Percentiles rank a stretch among this genome's conserved stretches.
Conservation (phyloP, 2,329 filamentous ascomycete genomes). For the Neofusicoccum sp. region DNA sequence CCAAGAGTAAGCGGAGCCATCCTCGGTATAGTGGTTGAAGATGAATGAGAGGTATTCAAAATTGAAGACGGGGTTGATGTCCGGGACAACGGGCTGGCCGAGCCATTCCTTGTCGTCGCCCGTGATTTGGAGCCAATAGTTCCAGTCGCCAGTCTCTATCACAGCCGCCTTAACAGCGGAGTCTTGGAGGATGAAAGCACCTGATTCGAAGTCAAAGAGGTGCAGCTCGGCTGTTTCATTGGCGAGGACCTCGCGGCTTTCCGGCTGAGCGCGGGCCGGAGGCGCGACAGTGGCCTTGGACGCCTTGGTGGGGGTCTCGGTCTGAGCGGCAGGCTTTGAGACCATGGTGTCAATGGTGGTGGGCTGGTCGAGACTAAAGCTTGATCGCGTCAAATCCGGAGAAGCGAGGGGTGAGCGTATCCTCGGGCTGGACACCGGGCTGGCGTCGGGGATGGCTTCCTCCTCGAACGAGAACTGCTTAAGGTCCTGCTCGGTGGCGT, state of each 20-base stretch:
- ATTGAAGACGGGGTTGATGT: slow-evolving; percentile 98
- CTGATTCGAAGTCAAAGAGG: slow-evolving; percentile 85
- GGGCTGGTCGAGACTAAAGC: slow-evolving; percentile 16
- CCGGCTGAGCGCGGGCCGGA: slow-evolving; percentile 61
- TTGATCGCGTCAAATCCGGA: slow-evolving; percentile 23
- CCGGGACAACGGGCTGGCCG: slow-evolving; percentile 78
- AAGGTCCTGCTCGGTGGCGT: slow-evolving; percentile 78
- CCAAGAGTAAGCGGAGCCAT: slow-evolving; percentile 94
- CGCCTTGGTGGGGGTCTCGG: slow-evolving; percentile 45
- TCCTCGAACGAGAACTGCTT: slow-evolving; percentile 77
- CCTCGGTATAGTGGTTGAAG: slow-evolving; percentile 91
- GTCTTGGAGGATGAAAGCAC: slow-evolving; percentile 81
- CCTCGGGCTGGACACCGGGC: slow-evolving; percentile 53
- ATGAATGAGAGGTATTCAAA: slow-evolving; percentile 99
- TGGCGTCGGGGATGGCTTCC: slow-evolving; percentile 59
- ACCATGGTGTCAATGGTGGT: slow-evolving; percentile 16
- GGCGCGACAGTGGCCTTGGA: slow-evolving; percentile 58
- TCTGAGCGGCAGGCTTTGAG: slow-evolving; percentile 26
- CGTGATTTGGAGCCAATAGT: slow-evolving; percentile 90
- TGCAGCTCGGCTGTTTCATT: slow-evolving; percentile 82
- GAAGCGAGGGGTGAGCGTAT: slow-evolving; percentile 37
- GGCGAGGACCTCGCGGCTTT: slow-evolving; percentile 68
- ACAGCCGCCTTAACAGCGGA: slow-evolving; percentile 73
- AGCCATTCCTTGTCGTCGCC: slow-evolving; percentile 78
- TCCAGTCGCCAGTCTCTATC: slow-evolving; percentile 83